Evolutionary conservation across 371 early-diverging fungal species (phyloP).

Genomic region (Mucor saturninus): DNA sequence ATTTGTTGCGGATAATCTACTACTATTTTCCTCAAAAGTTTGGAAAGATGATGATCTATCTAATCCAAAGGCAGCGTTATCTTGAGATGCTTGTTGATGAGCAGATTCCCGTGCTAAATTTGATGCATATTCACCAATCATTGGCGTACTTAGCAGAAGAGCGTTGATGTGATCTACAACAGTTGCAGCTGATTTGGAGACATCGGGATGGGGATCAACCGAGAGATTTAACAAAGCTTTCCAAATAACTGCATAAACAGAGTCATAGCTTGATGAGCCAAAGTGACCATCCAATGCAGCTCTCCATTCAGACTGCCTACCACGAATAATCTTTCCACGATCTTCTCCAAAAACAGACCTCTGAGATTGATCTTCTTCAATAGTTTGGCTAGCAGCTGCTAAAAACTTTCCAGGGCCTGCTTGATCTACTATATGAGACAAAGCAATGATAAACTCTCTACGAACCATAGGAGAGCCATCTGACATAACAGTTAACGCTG

Average conservation of each 20-base stretch:
- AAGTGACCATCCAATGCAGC: constrained; percentile 35
- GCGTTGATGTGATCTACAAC: constrained; percentile 79
- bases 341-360: constrained; percentile 24
- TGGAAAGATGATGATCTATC: constrained; percentile 8
- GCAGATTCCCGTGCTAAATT: constrained; percentile 39
- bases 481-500: constrained; percentile 63
- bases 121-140: constrained; percentile 46
- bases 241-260: constrained; percentile 74
- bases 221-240: constrained; percentile 79
- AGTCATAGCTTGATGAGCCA: constrained; percentile 50
- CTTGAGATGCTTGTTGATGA: constrained; percentile 23
- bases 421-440: constrained; percentile 71
- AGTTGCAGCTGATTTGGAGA: constrained; percentile 63
- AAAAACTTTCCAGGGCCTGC: constrained; percentile 65
- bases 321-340: constrained; percentile 22
- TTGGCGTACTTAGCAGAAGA: constrained; percentile 46
- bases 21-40: background rate
- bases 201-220: constrained; percentile 78
- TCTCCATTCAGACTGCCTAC: constrained; percentile 38
- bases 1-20: constrained; percentile 13
- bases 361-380: constrained; percentile 61
- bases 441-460: constrained; percentile 74
- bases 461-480: constrained; percentile 88
- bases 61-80: background rate
- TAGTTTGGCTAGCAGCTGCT: constrained; percentile 66